phyloP scores from a whole-genome alignment of 352 stramenopile genomes.

The Phytophthora pini region DNA sequence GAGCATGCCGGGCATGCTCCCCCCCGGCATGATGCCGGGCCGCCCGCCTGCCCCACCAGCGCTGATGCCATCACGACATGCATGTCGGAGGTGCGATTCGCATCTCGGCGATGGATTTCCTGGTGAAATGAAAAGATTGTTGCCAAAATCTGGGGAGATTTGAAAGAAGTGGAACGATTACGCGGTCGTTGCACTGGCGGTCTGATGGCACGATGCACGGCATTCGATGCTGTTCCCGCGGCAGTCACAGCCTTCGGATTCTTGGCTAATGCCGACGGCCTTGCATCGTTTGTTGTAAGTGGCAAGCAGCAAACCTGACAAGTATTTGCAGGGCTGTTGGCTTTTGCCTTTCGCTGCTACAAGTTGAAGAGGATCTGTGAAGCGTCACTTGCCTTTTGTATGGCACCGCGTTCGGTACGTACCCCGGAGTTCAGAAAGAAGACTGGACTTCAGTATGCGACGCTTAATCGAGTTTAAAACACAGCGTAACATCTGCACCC shows the following conservation, averaged over 20 bases:
- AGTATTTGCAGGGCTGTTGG: not conserved
- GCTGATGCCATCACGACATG: constrained; percentile 5
- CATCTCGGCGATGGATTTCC: constrained; percentile 10
- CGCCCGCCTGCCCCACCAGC: not conserved
- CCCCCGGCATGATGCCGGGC: no score
- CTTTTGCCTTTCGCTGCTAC: not conserved
- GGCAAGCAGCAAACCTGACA: not conserved
- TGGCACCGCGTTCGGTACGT: constrained; percentile 1
- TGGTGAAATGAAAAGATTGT: constrained; percentile 12
- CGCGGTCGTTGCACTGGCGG: constrained; percentile 8
- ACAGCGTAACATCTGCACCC: constrained; percentile 1
- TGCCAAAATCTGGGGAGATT: constrained; percentile 14
- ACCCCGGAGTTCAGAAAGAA: constrained; percentile 13
- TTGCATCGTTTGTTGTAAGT: no score
- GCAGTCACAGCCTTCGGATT: no score
- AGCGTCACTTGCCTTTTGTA: not conserved
- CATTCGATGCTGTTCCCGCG: not conserved
- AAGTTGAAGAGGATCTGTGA: not conserved
- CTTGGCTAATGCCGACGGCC: no score
- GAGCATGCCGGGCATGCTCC: no score
- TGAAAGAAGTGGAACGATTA: constrained; percentile 27
- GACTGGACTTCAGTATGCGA: constrained; percentile 17
- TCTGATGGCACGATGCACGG: not conserved
- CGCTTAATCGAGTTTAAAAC: constrained; percentile 16
- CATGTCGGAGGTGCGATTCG: constrained; percentile 2